Conservation (phyloP, 495 filamentous ascomycete genomes). For the Halenospora varia region DNA sequence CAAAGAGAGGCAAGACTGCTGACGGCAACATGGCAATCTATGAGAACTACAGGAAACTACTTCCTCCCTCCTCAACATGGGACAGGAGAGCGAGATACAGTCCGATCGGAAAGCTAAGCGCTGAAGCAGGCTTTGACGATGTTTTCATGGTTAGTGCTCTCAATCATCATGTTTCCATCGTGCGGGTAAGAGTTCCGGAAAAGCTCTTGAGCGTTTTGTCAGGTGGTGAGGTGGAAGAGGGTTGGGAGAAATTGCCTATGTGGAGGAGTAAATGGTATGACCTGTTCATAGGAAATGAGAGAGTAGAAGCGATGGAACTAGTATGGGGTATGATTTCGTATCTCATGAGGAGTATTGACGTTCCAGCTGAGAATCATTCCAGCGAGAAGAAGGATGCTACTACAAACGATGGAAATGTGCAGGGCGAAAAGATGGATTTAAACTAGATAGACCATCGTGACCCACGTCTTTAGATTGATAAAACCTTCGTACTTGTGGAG, state of each 20-base stretch:
- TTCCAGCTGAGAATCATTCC: not conserved
- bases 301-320: conserved; percentile 64
- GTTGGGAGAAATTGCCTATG: conserved; percentile 55
- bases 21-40: conserved; percentile 46
- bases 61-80: conserved; percentile 64
- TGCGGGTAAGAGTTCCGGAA: conserved; percentile 69
- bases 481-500: too few relatives aligned
- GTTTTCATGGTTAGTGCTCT: conserved; percentile 79
- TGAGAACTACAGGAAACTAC: conserved; percentile 54
- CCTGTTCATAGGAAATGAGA: conserved; percentile 61
- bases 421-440: conserved; percentile 13
- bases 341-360: conserved; percentile 42
- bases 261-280: conserved; percentile 77
- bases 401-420: not conserved
- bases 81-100: conserved; percentile 71
- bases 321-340: conserved; percentile 76
- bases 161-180: conserved; percentile 76
- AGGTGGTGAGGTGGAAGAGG: conserved; percentile 28
- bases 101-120: conserved; percentile 53
- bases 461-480: too few relatives aligned
- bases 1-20: conserved; percentile 25
- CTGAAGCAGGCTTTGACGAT: conserved; percentile 47
- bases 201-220: conserved; percentile 54
- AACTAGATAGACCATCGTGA: not conserved
- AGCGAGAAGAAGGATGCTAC: not conserved